Base-by-base conservation (phyloP, 306 rosid species). In the Betula pendula region DNA sequence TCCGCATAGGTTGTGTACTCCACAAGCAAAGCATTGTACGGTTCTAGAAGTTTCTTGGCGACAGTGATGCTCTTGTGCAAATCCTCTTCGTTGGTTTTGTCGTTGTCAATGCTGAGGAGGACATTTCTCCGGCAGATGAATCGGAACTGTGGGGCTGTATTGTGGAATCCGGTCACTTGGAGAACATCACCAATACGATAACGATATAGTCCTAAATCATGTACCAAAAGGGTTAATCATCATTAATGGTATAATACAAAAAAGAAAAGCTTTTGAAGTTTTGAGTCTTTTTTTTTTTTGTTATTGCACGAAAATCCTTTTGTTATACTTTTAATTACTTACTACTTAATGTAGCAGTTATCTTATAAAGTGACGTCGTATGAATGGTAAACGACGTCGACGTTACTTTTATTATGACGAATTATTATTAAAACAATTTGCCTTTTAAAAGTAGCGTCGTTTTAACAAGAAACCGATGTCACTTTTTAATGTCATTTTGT, bases 61-160 rank as follows among this genome's bases (percentile, higher is more conserved):
- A 68, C 85, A 1, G 80, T 83, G 5, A 94, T 77, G 79, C 97
- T 85, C 71, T 80, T 90, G 40, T 91, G 97, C 78, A 94, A 72
- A 73, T 91, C 97, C 19, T 87, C 90, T 80, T 94, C 97, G 59
- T 89, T 94, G 3, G 98, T 90, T 79, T 91, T 94, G 80, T 94
- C 97, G 3, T 27, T 87, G 89, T 94, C 98, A 3, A 94, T 86
- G 88, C 98, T 90, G 19, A 94, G 89, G 24, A 91, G 88, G 8
- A 94, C 98, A n/a, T 91, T 91, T 66, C 92, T 84, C 70, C 98
- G 33, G 73, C 97, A 94, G 47, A 94, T 94, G 90, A 94, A 94
- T 33, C 88, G 80, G 52, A 94, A 86, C n/a, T 94, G 96, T 14
- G 97, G 98, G 3, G 97, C 89, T 42, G 78, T 76, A 70, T 91